phyloP scores from a whole-genome alignment of 345 rosid genomes.

The Luvunga scandens region DNA sequence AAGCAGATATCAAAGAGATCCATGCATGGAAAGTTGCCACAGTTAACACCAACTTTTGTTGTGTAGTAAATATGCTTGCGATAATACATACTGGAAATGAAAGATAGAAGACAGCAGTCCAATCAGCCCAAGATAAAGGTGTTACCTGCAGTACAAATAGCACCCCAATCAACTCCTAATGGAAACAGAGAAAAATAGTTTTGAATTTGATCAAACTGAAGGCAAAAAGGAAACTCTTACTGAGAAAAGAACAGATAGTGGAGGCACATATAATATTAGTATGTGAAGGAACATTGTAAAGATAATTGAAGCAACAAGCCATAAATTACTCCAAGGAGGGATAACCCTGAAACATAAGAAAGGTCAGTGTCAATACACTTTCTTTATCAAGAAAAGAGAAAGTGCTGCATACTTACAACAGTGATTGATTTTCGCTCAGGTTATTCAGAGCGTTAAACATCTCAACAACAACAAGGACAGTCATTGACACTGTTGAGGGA shows the following conservation, averaged over 20 bases:
- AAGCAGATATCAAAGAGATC: not conserved
- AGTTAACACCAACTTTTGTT: not conserved
- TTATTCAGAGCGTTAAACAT: conserved; percentile 99
- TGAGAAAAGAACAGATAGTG: conserved; percentile 89
- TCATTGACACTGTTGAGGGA: conserved; percentile 98
- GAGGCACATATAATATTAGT: conserved; percentile 75
- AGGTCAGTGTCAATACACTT: not conserved
- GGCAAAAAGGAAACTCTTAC: conserved; percentile 47
- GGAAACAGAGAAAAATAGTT: not conserved
- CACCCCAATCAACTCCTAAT: conserved; percentile 17
- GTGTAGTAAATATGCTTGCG: not conserved
- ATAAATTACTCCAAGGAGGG: conserved; percentile 98
- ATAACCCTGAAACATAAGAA: conserved; percentile 57
- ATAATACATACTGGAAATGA: conserved; percentile 83
- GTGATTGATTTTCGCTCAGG: conserved; percentile 97
- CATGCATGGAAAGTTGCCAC: not conserved
- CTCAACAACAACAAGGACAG: conserved; percentile 99
- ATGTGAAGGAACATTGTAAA: conserved; percentile 91
- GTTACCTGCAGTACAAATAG: conserved; percentile 63
- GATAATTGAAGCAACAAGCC: conserved; percentile 92
- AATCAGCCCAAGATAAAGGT: conserved; percentile 90
- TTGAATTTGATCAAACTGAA: conserved; percentile 5
- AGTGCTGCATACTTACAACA: conserved; percentile 59
- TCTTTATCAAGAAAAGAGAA: not conserved
- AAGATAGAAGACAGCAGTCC: conserved; percentile 82